Percentiles rank a stretch among this genome's conserved stretches.
Conservation (phyloP, 495 filamentous ascomycete species). For the Delitschia confertaspora region DNA sequence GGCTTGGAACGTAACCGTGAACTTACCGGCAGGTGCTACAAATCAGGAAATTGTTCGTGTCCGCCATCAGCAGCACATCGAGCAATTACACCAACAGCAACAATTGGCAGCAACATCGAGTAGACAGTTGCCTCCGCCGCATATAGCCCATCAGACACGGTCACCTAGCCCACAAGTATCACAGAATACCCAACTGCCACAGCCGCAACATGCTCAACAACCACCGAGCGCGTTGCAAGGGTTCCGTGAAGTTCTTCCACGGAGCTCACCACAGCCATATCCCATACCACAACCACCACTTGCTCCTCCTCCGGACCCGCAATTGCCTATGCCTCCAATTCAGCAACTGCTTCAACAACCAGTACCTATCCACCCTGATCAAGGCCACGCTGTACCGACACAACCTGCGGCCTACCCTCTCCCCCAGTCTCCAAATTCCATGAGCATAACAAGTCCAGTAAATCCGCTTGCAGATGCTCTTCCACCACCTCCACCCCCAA, state of each 20-base stretch:
- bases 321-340: no score
- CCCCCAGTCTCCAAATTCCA: conserved; percentile 16
- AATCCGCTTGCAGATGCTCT: conserved; percentile 11
- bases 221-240: conserved; percentile 9
- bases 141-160: conserved; percentile 9
- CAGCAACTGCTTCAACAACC: conserved; percentile 19
- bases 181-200: not conserved
- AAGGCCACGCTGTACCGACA: not conserved
- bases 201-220: not conserved
- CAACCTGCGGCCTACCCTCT: conserved; percentile 20
- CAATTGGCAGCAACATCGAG: conserved; percentile 14
- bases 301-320: no score
- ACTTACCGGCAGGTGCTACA: conserved; percentile 16
- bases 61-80: conserved; percentile 20
- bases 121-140: conserved; percentile 16
- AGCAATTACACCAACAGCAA: conserved; percentile 20
- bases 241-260: conserved; percentile 21
- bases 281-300: conserved; percentile 8
- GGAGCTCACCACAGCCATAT: conserved; percentile 23
- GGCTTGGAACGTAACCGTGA: conserved; percentile 16
- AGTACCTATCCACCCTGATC: conserved; percentile 13
- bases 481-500: conserved; percentile 22
- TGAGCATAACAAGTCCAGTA: conserved; percentile 9
- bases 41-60: conserved; percentile 23
- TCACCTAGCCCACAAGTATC: conserved; percentile 15